Conservation (phyloP, 768 basidiomycete species). For the Cystoderma amianthinum region DNA sequence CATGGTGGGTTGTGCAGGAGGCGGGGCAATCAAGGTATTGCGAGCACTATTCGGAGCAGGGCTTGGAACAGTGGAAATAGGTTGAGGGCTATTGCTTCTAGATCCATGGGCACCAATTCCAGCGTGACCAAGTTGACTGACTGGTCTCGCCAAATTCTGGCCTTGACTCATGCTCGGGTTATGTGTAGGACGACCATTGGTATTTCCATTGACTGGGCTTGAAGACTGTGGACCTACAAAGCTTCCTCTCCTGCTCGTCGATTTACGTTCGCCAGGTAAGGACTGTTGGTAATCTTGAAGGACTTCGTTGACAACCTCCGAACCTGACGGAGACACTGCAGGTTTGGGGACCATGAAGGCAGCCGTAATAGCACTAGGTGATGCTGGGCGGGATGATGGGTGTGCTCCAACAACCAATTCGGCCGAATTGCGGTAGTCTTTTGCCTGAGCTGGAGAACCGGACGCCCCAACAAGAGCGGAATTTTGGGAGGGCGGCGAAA, state of each 20-base stretch:
- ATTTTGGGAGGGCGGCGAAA: slow-evolving; percentile 26
- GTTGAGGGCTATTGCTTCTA: slow-evolving; percentile 56
- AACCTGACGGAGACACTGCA: slow-evolving; percentile 29
- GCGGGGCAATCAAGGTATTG: slow-evolving; percentile 30
- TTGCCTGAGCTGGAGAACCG: slow-evolving; percentile 16
- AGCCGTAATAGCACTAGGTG: slow-evolving; percentile 69
- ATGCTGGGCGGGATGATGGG: slow-evolving; percentile 69
- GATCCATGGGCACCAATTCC: slow-evolving; percentile 79
- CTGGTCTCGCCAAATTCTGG: slow-evolving; percentile 40
- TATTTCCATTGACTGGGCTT: slow-evolving; percentile 10
- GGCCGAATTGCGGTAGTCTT: slow-evolving; percentile 72
- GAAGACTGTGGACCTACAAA: slow-evolving; percentile 22
- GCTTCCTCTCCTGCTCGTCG: slow-evolving; percentile 40
- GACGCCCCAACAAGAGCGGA: slow-evolving; percentile 10
- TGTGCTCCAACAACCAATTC: slow-evolving; percentile 75
- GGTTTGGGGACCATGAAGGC: slow-evolving; percentile 69
- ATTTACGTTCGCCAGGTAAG: slow-evolving; percentile 78
- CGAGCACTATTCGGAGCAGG: slow-evolving; percentile 33
- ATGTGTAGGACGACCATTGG: slow-evolving; percentile 4
- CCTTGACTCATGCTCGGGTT: slow-evolving; percentile 22
- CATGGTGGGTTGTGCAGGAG: slow-evolving; percentile 22
- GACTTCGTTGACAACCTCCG: slow-evolving; percentile 67
- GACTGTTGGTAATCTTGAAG: slow-evolving; percentile 74
- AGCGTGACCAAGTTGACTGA: slow-evolving; percentile 61
- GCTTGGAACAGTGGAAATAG: slow-evolving; percentile 48